Percentiles rank a stretch among this genome's conserved stretches.
phyloP scores from a whole-genome alignment of 371 early-diverging fungal species.

The Lichtheimia hyalospora region DNA sequence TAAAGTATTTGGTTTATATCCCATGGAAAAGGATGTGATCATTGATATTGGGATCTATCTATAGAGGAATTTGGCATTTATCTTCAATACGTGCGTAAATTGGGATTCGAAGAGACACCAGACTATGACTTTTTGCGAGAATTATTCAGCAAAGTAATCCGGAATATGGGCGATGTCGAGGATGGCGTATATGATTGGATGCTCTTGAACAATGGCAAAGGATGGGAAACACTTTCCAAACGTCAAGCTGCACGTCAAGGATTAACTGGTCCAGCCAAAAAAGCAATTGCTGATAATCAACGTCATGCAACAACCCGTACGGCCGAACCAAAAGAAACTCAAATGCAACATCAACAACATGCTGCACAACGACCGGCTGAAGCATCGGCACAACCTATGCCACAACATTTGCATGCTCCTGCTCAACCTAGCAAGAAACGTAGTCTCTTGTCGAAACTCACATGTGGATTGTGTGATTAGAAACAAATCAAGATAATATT shows the following conservation, averaged over 20 bases:
- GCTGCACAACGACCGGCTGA: constrained; percentile 2
- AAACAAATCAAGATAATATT: no score
- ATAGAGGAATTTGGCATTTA: constrained; percentile 90
- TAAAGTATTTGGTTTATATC: constrained; percentile 15
- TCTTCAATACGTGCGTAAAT: constrained; percentile 89
- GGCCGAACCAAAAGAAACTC: neutral
- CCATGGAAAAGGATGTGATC: neutral
- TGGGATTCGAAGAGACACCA: constrained; percentile 97
- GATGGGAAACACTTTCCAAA: constrained; percentile 42
- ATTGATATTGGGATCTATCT: neutral
- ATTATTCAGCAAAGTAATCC: constrained; percentile 85
- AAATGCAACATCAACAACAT: constrained; percentile 2
- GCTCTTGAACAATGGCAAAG: constrained; percentile 64
- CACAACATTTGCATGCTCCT: neutral
- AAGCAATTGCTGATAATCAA: constrained; percentile 14
- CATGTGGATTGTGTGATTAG: constrained; percentile 13
- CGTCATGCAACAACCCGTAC: constrained; percentile 1
- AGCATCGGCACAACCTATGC: neutral
- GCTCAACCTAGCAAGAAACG: constrained; percentile 16
- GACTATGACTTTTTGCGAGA: constrained; percentile 91
- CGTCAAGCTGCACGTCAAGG: constrained; percentile 19
- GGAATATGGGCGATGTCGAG: constrained; percentile 74
- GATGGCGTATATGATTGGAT: constrained; percentile 98
- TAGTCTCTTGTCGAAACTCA: constrained; percentile 14
- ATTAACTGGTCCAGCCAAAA: constrained; percentile 18